Evolutionary conservation across 441 rosid species (phyloP), one percentile per base, ranked within the genome.

Genomic region (Adansonia rubrostipa): DNA sequence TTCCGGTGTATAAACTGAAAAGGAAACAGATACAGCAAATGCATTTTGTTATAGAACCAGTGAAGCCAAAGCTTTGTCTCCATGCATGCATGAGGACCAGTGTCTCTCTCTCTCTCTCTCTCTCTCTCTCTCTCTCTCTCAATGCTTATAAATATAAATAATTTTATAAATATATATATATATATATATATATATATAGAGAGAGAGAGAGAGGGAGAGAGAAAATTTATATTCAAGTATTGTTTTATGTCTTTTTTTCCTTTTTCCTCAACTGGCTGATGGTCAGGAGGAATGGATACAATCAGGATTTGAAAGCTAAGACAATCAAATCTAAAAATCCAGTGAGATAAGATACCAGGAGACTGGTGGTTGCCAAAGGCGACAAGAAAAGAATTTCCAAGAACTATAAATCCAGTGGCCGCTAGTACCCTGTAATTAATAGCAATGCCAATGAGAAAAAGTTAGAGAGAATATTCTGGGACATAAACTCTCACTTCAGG

Each of bases 361-460:
- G 99, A 96, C 79, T 96, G 98, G 66, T 96, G 99, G 82, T 93
- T 96, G 79, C 99, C 98, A 82, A 93, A 96, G 73, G 98, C 93
- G 77, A 96, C 99, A 53, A 96, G 97, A 84, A 92, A 96, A 82
- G 89, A 84, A 79, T 93, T 96, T 81, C 99, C 99, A 62, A 96
- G 93, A 86, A 96, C 98, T 79, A 96, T 92, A 80, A 96, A 96
- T 68, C 93, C 88, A 60, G 99, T 96, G 33, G 99, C 99, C 75
- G 86, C 91, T 73, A 96, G 90, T 71, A 96, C 93, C 80, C 98
- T 96, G 93, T 17, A 78, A 66, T 53, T 74, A 80, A 56, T 71
- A 70, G 42, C 11, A 78, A 68, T 47, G 56, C 79, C 28, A 78
- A 79, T 82, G 68, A 67, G 74, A 82, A 65, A 66, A 60, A 73